Evolutionary conservation across 192 early-diverging fungal species (phyloP), one percentile per base, ranked within the genome.

Genomic region (Backusella psychrophila): DNA sequence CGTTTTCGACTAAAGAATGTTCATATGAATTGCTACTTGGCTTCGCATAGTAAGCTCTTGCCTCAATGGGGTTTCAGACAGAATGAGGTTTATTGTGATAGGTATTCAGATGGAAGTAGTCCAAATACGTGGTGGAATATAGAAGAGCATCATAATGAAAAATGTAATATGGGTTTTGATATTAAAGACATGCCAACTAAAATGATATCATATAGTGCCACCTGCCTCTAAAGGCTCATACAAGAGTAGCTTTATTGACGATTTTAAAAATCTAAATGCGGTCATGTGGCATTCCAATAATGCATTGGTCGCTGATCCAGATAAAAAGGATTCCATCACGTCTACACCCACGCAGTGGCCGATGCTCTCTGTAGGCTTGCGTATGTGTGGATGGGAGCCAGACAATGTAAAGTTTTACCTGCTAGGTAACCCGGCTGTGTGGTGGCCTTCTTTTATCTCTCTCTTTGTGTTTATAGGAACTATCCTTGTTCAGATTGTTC

Each of bases 51-150:
- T 38, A 88, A 89, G 23, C 84, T 86, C 49, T 87, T 98, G 38
- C 98, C 98, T 9, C 88, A 97, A 81, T 99, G 98, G 98, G 98
- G 96, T 17, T 98, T 94, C 87, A 92, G 89, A 79, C 98, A 99
- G 86, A 85, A 89, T 19, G 98, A 99, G 77, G 94, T 98, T 5
- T 87, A 88, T 11, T 99, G 97, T 85, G 93, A 97, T 72, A 88
- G 90, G 73, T 83, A 86, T 36, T 87, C 86, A 72, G 79, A 86
- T 29, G 71, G 78, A 14, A 75, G 86, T 26, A 91, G 91, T 69
- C 84, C 88, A n/a, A 85, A 89, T 49, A 90, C 92, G 35, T 87
- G 94, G 79, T 99, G 98, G 98, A 98, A 97, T 86, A 79, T 99
- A 69, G 98, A 99, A 84, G 82, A 86, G 74, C 94, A 99, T 75